Percentiles rank a stretch among this genome's conserved stretches.
These are phyloP conservation scores for Chlorella ohadii DNA, from an alignment of 139 green algal species.

Conservation along the genomic window DNA sequence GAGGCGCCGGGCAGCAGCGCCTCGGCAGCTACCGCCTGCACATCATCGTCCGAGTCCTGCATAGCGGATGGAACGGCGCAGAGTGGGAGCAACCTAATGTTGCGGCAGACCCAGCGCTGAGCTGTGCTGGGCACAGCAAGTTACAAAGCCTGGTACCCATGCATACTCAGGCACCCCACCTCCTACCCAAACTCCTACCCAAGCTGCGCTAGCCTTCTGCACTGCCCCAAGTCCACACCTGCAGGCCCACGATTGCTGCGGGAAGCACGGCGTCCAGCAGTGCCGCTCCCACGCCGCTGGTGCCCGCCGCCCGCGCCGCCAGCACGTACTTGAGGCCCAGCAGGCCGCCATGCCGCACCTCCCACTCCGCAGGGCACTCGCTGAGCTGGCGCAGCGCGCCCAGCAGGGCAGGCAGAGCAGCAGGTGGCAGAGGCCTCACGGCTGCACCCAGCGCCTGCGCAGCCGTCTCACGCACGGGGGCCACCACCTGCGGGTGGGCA, in stretches of 20 bases:
- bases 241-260: slow-evolving; percentile 63
- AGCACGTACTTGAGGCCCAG: slow-evolving; percentile 94
- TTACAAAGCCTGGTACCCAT: no score
- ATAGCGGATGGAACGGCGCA: background rate
- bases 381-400: slow-evolving; percentile 68
- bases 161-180: no score
- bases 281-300: background rate
- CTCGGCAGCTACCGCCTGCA: slow-evolving; percentile 91
- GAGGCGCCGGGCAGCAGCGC: slow-evolving; percentile 82
- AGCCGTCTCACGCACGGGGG: slow-evolving; percentile 93
- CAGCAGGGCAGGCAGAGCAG: slow-evolving; percentile 58
- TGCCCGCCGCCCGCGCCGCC: slow-evolving; percentile 54
- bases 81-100: background rate
- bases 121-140: no score
- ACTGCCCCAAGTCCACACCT: slow-evolving; percentile 30
- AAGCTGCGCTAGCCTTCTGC: no score
- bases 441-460: slow-evolving; percentile 91
- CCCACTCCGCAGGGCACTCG: slow-evolving; percentile 43
- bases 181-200: no score
- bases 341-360: slow-evolving; percentile 80
- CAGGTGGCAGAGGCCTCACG: slow-evolving; percentile 35
- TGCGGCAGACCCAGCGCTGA: no score
- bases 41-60: slow-evolving; percentile 89
- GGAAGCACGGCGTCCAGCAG: slow-evolving; percentile 75
- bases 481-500: slow-evolving; percentile 73